Evolutionary conservation across 352 stramenopile genomes (phyloP), one percentile per base, ranked within the genome.

Genomic region (Pythium plurisporium): DNA sequence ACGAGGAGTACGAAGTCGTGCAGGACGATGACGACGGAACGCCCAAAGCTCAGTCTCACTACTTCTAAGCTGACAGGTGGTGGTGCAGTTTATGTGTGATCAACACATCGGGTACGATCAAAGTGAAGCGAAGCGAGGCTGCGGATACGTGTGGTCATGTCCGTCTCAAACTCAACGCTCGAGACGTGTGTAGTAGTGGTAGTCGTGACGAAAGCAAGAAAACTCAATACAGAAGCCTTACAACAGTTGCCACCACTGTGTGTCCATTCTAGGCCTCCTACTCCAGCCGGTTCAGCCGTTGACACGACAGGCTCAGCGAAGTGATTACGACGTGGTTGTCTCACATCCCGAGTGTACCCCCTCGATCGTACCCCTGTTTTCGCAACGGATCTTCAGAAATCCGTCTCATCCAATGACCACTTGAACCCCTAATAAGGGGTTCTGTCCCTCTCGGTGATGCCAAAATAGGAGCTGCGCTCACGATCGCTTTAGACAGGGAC

Each of bases 11-110:
- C 12, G 26, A 36, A 8, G 19, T 26, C 25, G 25, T 40, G 9
- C 19, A 11, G 3, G 19, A 36, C 12, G 50, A 58, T 26, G 50
- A 58, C 29, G 40, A 50, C 2, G 52, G 52, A 22, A 59, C 52
- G 5, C 52, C 52, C 1, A 59, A 59, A 41, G 52, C 52, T 2
- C 38, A 52, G 42, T 59, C 52, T 8, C 52, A 59, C 42, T 52
- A 37, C 22, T 51, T 59, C 15, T 59, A 49, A 58, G 10, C 5
- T 6, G n/a, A 25, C 29, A n/a, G n/a, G n/a, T n/a, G n/a, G n/a
- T n/a, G n/a, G n/a, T n/a, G n/a, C n/a, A n/a, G n/a, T n/a, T n/a
- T n/a, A n/a, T n/a, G n/a, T n/a, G n/a, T n/a, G n/a, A n/a, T n/a
- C n/a, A n/a, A n/a, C n/a, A n/a, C n/a, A n/a, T n/a, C n/a, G n/a